A percentile compares a stretch with the other conserved stretches of the same genome.
These are phyloP conservation scores for Hortiboletus campestris DNA, from an alignment of 768 basidiomycete species.

Conservation along the genomic window DNA sequence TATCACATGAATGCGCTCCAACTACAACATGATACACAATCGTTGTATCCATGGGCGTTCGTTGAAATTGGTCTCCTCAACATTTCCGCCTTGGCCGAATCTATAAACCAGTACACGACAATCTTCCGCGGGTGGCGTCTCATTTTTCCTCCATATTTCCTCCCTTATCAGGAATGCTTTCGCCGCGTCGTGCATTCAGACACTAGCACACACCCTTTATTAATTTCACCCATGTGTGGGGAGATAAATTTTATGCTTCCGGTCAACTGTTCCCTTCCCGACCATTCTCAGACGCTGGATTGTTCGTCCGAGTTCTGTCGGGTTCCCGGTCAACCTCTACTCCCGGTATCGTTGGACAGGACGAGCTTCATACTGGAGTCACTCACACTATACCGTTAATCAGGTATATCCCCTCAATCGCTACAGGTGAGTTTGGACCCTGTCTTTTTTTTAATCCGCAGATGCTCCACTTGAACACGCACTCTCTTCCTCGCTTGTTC, in stretches of 20 bases:
- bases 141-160: not conserved
- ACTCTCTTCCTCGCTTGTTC: not conserved
- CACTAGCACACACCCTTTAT: slow-evolving; percentile 7
- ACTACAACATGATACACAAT: not conserved
- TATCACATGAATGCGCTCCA: slow-evolving; percentile 19
- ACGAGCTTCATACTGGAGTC: not conserved
- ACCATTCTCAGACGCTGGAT: not conserved
- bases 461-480: not conserved
- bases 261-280: slow-evolving; percentile 1
- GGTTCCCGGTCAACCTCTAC: not conserved
- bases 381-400: not conserved
- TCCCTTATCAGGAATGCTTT: slow-evolving; percentile 3
- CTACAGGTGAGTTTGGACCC: not conserved
- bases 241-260: slow-evolving; percentile 1
- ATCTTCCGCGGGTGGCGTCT: slow-evolving; percentile 4
- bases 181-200: not conserved
- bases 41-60: not conserved
- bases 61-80: not conserved
- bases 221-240: slow-evolving; percentile 11
- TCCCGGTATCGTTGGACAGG: not conserved
- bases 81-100: slow-evolving; percentile 11
- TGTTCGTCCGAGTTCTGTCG: not conserved
- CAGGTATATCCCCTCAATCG: not conserved
- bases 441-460: not conserved
- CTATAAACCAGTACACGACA: slow-evolving; percentile 1